Evolutionary conservation across 768 basidiomycete species (phyloP).

Genomic region (Fibroporia radiculosa): DNA sequence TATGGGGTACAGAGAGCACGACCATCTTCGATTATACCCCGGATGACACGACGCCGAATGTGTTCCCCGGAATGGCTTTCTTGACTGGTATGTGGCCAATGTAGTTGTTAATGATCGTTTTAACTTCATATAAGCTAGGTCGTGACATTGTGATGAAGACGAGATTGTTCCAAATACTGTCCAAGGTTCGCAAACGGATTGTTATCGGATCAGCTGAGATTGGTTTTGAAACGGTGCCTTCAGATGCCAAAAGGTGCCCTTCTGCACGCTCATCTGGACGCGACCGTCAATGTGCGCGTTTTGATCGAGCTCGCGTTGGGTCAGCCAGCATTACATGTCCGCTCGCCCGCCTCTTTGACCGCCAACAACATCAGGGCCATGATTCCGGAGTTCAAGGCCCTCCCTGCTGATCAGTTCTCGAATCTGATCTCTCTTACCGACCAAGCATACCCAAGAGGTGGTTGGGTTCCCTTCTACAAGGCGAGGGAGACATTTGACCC

Average conservation of each 20-base stretch:
- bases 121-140: neutral
- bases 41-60: slow-evolving; percentile 41
- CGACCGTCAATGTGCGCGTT: slow-evolving; percentile 49
- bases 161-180: slow-evolving; percentile 50
- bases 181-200: slow-evolving; percentile 43
- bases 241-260: slow-evolving; percentile 81
- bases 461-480: slow-evolving; percentile 48
- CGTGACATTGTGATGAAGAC: slow-evolving; percentile 44
- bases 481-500: slow-evolving; percentile 48
- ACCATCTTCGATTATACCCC: slow-evolving; percentile 2
- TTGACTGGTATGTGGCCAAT: slow-evolving; percentile 45
- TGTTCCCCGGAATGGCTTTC: slow-evolving; percentile 77
- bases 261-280: slow-evolving; percentile 70
- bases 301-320: slow-evolving; percentile 48
- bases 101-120: neutral
- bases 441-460: slow-evolving; percentile 31
- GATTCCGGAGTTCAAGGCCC: slow-evolving; percentile 46
- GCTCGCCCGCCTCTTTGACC: slow-evolving; percentile 33
- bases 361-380: slow-evolving; percentile 31
- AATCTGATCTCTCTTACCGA: slow-evolving; percentile 30
- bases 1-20: slow-evolving; percentile 50
- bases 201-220: no score
- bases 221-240: no score
- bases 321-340: slow-evolving; percentile 55
- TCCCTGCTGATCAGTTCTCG: slow-evolving; percentile 28